These are phyloP conservation scores for Dioszegia hungarica DNA, from an alignment of 768 basidiomycete genomes.

Conservation along the genomic window DNA sequence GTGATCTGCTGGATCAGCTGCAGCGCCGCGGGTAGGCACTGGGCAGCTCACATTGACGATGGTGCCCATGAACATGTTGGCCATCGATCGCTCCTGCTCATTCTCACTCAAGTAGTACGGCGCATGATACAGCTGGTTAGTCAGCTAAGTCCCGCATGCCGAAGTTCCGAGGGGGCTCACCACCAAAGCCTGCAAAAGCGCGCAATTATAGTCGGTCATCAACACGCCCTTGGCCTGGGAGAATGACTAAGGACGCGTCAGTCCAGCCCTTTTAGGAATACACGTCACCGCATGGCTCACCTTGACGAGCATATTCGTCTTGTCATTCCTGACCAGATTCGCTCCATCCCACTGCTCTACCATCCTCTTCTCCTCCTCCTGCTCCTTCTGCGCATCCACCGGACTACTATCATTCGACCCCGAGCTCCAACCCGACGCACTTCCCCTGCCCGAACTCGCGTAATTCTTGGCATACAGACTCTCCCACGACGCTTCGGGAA, in stretches of 20 bases:
- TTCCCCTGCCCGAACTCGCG: neutral
- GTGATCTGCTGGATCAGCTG: conserved; percentile 34
- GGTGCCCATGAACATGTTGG: conserved; percentile 43
- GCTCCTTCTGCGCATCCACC: neutral
- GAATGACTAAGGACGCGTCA: conserved; percentile 35
- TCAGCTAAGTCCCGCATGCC: neutral
- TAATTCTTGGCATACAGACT: conserved; percentile 29
- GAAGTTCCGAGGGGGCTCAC: neutral
- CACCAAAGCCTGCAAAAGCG: conserved; percentile 40
- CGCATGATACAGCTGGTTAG: conserved; percentile 32
- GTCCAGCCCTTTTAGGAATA: neutral
- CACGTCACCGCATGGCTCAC: conserved; percentile 6
- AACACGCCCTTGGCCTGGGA: conserved; percentile 45
- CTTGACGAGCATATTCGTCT: conserved; percentile 50
- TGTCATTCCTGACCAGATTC: conserved; percentile 43
- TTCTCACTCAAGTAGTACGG: conserved; percentile 39
- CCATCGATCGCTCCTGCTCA: conserved; percentile 36
- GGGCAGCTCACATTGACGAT: conserved; percentile 40
- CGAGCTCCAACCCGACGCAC: neutral
- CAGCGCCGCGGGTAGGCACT: neutral
- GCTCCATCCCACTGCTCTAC: conserved; percentile 35
- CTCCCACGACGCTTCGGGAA: conserved; percentile 24
- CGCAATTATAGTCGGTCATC: conserved; percentile 47
- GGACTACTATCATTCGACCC: neutral
- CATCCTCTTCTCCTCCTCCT: conserved; percentile 15